phyloP scores from a whole-genome alignment of 192 early-diverging fungal genomes.

The Rhizophlyctis rosea region DNA sequence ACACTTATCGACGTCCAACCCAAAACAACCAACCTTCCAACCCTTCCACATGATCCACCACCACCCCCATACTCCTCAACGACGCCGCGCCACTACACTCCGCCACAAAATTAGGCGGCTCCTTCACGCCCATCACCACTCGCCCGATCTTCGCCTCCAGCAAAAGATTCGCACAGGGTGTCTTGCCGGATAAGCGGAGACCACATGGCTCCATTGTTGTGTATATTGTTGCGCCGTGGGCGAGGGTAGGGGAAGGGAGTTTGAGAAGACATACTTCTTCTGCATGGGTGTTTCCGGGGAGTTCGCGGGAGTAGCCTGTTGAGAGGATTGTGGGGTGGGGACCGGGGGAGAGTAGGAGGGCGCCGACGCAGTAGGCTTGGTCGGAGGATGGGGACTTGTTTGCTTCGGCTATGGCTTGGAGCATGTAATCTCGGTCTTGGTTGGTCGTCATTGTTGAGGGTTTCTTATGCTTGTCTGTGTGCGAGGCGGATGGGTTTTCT shows the following conservation, averaged over 20 bases:
- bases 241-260: conserved; percentile 36
- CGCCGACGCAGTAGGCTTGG: conserved; percentile 92
- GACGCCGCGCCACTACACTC: conserved; percentile 68
- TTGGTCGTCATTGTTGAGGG: no score
- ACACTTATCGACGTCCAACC: background rate
- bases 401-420: conserved; percentile 80
- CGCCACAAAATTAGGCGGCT: conserved; percentile 83
- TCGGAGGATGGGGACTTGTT: conserved; percentile 69
- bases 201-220: conserved; percentile 98
- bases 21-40: conserved; percentile 44
- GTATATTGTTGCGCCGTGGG: conserved; percentile 69
- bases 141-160: conserved; percentile 61
- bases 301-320: conserved; percentile 88
- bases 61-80: conserved; percentile 67
- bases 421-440: conserved; percentile 79
- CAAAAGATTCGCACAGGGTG: conserved; percentile 73
- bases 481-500: no score
- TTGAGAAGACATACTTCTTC: conserved; percentile 88
- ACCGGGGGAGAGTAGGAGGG: conserved; percentile 56
- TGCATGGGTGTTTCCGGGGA: conserved; percentile 95
- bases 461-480: no score
- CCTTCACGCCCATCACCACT: conserved; percentile 84
- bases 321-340: conserved; percentile 69
- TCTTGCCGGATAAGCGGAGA: conserved; percentile 65
- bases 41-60: conserved; percentile 68